phyloP scores from a whole-genome alignment of 2,329 filamentous ascomycete genomes.

The Xylariomycetidae sp. region DNA sequence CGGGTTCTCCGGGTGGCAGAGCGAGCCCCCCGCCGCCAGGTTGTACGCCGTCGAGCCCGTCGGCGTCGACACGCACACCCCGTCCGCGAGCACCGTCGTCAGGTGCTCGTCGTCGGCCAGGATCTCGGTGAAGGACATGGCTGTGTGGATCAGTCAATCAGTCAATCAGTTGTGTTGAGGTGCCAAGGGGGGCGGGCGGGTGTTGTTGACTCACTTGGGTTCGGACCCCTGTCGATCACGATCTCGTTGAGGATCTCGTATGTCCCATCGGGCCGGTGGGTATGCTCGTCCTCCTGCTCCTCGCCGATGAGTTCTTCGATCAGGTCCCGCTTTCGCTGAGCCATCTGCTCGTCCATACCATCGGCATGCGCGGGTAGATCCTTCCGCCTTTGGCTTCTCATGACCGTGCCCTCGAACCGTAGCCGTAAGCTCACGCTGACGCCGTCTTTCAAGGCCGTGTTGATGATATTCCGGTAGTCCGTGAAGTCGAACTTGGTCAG shows the following conservation, averaged over 20 bases:
- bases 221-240: constrained; percentile 92
- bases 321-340: constrained; percentile 56
- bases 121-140: constrained; percentile 87
- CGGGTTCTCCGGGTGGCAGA: constrained; percentile 94
- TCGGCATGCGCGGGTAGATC: constrained; percentile 18
- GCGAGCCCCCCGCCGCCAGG: constrained; percentile 86
- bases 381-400: constrained; percentile 64
- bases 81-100: constrained; percentile 88
- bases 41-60: constrained; percentile 96
- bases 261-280: constrained; percentile 77
- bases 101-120: constrained; percentile 96
- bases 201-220: constrained; percentile 62
- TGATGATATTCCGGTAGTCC: constrained; percentile 64
- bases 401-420: constrained; percentile 89
- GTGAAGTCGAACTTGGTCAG: constrained; percentile 94
- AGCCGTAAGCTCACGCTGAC: constrained; percentile 84
- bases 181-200: neutral
- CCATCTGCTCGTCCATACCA: constrained; percentile 28
- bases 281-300: constrained; percentile 76
- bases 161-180: too few species aligned
- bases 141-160: too few species aligned
- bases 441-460: constrained; percentile 70
- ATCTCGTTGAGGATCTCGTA: constrained; percentile 94
- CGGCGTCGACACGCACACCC: constrained; percentile 88
- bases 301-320: constrained; percentile 88